Evolutionary conservation across 2,329 filamentous ascomycete genomes (phyloP).

Genomic region (Allantophomopsis cytisporea): DNA sequence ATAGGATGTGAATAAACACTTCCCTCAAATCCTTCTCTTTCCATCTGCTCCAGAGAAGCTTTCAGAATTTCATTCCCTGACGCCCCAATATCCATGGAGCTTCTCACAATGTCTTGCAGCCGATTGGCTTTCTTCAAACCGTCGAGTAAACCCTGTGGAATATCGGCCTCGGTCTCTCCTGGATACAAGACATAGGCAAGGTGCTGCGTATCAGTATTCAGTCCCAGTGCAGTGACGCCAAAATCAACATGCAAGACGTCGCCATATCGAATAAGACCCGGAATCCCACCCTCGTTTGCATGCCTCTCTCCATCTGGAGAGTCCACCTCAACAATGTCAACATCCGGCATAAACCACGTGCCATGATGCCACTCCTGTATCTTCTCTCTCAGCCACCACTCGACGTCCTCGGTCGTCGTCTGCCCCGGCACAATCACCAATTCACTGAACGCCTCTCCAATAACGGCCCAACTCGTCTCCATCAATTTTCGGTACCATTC

Average conservation of each 20-base stretch:
- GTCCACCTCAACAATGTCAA: slow-evolving; percentile 23
- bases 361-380: slow-evolving; percentile 34
- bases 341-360: slow-evolving; percentile 35
- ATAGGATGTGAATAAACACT: slow-evolving; percentile 35
- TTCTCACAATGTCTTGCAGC: slow-evolving; percentile 31
- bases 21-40: slow-evolving; percentile 26
- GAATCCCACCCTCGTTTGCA: slow-evolving; percentile 1
- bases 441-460: slow-evolving; percentile 29
- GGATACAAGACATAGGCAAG: slow-evolving; percentile 32
- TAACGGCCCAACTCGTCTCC: slow-evolving; percentile 37
- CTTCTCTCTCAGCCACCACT: slow-evolving; percentile 36
- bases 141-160: slow-evolving; percentile 25
- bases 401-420: slow-evolving; percentile 30
- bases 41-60: slow-evolving; percentile 24
- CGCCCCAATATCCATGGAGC: slow-evolving; percentile 27
- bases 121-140: slow-evolving; percentile 31
- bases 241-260: slow-evolving; percentile 36
- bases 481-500: slow-evolving; percentile 29
- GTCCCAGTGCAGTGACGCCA: slow-evolving; percentile 29
- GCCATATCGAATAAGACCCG: slow-evolving; percentile 23
- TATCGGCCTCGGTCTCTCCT: slow-evolving; percentile 23
- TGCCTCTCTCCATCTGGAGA: slow-evolving; percentile 2
- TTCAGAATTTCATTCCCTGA: slow-evolving; percentile 31
- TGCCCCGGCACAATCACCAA: slow-evolving; percentile 25
- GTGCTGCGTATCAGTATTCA: slow-evolving; percentile 37